Evolutionary conservation across 2,329 filamentous ascomycete species (phyloP).

Genomic region (Verticillium tricorpus): DNA sequence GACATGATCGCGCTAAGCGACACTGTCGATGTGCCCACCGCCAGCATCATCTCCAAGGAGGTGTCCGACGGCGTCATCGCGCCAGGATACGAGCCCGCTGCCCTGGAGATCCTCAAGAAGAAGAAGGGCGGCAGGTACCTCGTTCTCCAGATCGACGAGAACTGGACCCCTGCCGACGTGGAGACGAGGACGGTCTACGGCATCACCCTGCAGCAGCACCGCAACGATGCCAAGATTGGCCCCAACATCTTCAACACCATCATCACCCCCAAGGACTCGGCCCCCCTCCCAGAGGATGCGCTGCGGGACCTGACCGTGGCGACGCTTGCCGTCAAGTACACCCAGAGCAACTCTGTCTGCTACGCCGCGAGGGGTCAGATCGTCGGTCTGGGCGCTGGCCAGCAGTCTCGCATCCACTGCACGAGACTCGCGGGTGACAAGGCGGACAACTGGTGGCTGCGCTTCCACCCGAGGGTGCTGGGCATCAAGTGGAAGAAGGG

Average conservation of each 20-base stretch:
- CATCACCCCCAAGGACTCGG: slow-evolving; percentile 77
- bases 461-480: slow-evolving; percentile 88
- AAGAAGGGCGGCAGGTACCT: slow-evolving; percentile 99
- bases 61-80: slow-evolving; percentile 97
- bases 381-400: slow-evolving; percentile 88
- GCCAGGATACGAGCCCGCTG: slow-evolving; percentile 77
- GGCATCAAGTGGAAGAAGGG: slow-evolving; percentile 96
- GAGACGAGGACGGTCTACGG: slow-evolving; percentile 90
- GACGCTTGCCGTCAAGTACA: slow-evolving; percentile 97
- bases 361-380: slow-evolving; percentile 93
- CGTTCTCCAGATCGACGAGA: slow-evolving; percentile 87
- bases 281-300: slow-evolving; percentile 70
- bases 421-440: slow-evolving; percentile 96
- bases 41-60: slow-evolving; percentile 96
- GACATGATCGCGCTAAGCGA: slow-evolving; percentile 94
- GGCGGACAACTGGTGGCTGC: slow-evolving; percentile 99
- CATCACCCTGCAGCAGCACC: slow-evolving; percentile 80
- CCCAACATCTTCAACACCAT: slow-evolving; percentile 81
- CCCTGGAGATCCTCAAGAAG: slow-evolving; percentile 87
- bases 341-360: slow-evolving; percentile 98
- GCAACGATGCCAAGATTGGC: slow-evolving; percentile 85
- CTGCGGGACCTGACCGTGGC: slow-evolving; percentile 88
- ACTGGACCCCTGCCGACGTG: slow-evolving; percentile 73
- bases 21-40: slow-evolving; percentile 84
- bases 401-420: slow-evolving; percentile 98